Conservation (phyloP, 2,329 filamentous ascomycete species). For the Diaporthe aspalathi region DNA sequence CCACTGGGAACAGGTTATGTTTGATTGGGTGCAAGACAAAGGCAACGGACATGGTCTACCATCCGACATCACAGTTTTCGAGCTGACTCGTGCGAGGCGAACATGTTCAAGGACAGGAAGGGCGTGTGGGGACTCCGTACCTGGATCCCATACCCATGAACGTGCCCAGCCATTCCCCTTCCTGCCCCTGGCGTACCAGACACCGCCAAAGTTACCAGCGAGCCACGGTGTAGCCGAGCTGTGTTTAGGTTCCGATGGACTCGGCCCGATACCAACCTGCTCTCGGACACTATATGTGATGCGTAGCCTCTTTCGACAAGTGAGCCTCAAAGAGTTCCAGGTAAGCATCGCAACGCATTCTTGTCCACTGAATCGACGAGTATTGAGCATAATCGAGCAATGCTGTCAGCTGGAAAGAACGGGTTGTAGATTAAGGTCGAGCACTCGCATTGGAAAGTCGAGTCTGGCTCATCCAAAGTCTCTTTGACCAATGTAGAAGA, state of each 20-base stretch:
- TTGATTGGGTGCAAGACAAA: too few relatives aligned
- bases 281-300: too few relatives aligned
- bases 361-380: not conserved
- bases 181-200: not conserved
- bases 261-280: too few relatives aligned
- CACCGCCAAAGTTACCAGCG: not conserved
- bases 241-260: not conserved
- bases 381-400: not conserved
- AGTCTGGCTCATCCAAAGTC: too few relatives aligned
- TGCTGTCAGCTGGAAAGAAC: not conserved
- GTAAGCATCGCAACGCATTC: not conserved
- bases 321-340: not conserved
- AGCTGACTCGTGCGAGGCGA: constrained; percentile 4
- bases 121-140: too few relatives aligned
- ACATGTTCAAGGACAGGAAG: not conserved
- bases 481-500: too few relatives aligned
- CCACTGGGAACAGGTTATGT: not conserved
- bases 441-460: not conserved
- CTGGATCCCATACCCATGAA: not conserved
- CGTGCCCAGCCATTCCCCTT: not conserved
- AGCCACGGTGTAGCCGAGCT: not conserved
- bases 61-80: not conserved
- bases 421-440: not conserved
- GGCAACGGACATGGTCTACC: too few relatives aligned
- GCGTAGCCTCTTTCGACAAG: not conserved